Base-by-base conservation (phyloP, 805 yeast species). In the Nakazawaea holstii region DNA sequence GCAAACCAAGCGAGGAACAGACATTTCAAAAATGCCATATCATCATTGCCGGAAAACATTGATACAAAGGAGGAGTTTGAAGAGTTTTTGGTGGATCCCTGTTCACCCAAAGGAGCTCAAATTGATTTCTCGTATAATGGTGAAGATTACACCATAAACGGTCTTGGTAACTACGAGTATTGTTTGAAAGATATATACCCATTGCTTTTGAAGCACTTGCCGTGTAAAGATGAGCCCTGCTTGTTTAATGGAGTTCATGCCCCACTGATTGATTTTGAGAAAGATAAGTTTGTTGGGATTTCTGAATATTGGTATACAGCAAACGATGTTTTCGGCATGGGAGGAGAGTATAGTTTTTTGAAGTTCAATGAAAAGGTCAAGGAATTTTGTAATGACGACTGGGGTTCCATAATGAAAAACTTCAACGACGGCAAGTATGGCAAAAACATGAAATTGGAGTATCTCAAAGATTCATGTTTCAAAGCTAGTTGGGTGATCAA, bases 241-340 rank as follows among this genome's bases (percentile, higher is more conserved):
- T 67, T 92, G 30, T 94, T 94, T 62, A 90, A 91, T 64, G 99
- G 98, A 30, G 89, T 89, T 13, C 97, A 92, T 67, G 96, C 90
- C 0, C 99, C 99, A 4, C 77, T 74, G 29, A 79, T 94, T 51
- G 89, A 91, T 66, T 89, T 88, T 59, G 73, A 75, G 11, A 73
- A 73, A 42, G 95, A 89, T 57, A 85, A 80, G 57, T 91, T 94
- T 65, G 85, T 94, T 28, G 99, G 99, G 0, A 84, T 92, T 20
- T 87, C 96, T 7, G 99, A 94, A 65, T 94, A 89, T 67, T 94
- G 98, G 97, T 92, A 94, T 61, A 89, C 97, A 0, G 91, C 97
- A 3, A 87, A 90, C 58, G 98, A 92, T 59, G 79, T 92, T 4
- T 91, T 91, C 62, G 80, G 84, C 35, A 75, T 89, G 68, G 92